A percentile compares a stretch with the other conserved stretches of the same genome.
These are phyloP conservation scores for Chloropicon primus DNA, from an alignment of 139 green algal species.

Conservation along the genomic window DNA sequence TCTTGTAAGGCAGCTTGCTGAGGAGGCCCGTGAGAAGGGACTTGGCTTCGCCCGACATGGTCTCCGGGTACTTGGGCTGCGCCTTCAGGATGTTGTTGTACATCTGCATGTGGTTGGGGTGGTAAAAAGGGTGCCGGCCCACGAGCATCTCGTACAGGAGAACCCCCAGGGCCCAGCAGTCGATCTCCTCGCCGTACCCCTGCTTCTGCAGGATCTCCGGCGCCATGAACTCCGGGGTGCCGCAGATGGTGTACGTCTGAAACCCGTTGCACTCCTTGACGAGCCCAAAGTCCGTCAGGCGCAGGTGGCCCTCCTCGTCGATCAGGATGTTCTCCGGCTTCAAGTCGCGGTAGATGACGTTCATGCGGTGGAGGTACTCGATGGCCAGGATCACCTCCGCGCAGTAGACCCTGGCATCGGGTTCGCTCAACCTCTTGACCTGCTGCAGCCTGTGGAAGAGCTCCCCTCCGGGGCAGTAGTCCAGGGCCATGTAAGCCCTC, in stretches of 20 bases:
- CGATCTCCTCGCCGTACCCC: conserved; percentile 59
- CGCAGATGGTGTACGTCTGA: conserved; percentile 1
- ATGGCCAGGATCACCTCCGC: neutral
- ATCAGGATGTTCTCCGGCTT: neutral
- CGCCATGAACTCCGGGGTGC: neutral
- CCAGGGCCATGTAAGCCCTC: neutral
- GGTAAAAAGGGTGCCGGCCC: conserved; percentile 70
- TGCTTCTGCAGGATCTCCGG: neutral
- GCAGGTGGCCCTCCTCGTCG: neutral
- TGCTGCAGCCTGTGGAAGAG: neutral
- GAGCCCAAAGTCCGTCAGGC: neutral
- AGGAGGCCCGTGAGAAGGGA: neutral
- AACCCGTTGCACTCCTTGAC: conserved; percentile 5
- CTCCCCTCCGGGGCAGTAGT: neutral
- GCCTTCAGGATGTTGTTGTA: neutral
- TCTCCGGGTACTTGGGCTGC: neutral
- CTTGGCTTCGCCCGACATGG: neutral
- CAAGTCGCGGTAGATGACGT: conserved; percentile 3
- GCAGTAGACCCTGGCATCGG: neutral
- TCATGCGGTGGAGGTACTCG: neutral
- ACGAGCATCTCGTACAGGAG: conserved; percentile 81
- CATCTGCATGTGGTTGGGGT: neutral
- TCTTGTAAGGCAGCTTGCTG: neutral
- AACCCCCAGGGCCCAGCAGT: conserved; percentile 89
- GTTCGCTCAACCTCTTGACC: neutral